These are phyloP conservation scores for Tremellales sp. DNA, from an alignment of 1,284 basidiomycete genomes.

Conservation along the genomic window DNA sequence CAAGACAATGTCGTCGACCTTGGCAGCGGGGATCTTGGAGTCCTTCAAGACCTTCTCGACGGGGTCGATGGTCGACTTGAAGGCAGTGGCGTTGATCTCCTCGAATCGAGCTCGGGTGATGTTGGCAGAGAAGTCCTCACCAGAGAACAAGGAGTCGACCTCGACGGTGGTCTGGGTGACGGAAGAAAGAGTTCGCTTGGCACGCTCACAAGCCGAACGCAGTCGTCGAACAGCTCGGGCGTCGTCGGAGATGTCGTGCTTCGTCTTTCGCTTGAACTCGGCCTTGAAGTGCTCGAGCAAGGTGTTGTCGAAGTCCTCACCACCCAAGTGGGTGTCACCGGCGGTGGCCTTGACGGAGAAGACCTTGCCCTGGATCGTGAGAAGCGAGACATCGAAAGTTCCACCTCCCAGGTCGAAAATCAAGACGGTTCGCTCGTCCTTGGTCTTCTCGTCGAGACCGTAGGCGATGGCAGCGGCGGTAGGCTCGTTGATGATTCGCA, in stretches of 20 bases:
- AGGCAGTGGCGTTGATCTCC: constrained; percentile 94
- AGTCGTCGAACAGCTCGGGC: constrained; percentile 95
- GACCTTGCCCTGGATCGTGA: constrained; percentile 97
- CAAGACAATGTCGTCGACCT: constrained; percentile 94
- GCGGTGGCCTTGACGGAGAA: constrained; percentile 99
- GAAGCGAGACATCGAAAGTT: constrained; percentile 97
- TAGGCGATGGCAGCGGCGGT: constrained; percentile 98
- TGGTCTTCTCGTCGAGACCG: constrained; percentile 76
- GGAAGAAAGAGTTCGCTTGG: constrained; percentile 96
- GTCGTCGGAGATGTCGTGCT: constrained; percentile 82
- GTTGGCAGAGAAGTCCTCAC: constrained; percentile 97
- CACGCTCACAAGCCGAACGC: constrained; percentile 96
- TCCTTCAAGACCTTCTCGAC: constrained; percentile 98
- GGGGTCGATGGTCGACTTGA: constrained; percentile 94
- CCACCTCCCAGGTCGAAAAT: constrained; percentile 99
- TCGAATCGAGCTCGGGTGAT: constrained; percentile 99
- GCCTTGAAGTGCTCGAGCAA: constrained; percentile 97
- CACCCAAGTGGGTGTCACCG: constrained; percentile 97
- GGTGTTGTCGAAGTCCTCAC: constrained; percentile 98
- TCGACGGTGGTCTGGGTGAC: constrained; percentile 96
- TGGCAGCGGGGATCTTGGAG: constrained; percentile 94
- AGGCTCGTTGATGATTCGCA: constrained; percentile 98
- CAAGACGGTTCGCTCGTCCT: constrained; percentile 85
- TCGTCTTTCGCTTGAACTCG: constrained; percentile 99
- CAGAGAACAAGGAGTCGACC: constrained; percentile 97